phyloP scores from a whole-genome alignment of 768 basidiomycete genomes.

The Lenzites betulinus region DNA sequence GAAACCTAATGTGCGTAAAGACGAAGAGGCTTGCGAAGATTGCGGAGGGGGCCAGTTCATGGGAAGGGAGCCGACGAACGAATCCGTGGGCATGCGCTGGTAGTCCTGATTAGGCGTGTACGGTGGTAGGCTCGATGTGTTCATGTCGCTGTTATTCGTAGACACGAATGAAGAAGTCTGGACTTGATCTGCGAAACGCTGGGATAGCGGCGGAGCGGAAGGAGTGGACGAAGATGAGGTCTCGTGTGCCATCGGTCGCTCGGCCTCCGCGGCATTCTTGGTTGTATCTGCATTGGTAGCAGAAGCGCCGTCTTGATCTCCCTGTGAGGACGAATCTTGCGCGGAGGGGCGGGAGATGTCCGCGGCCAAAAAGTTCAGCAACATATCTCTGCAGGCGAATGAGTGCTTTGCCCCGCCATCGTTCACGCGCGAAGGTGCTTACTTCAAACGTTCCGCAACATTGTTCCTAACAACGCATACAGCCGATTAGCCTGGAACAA shows the following conservation, averaged over 20 bases:
- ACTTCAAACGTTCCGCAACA: slow-evolving; percentile 3
- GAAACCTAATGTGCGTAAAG: neutral
- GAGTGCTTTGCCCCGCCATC: neutral
- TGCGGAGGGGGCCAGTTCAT: neutral
- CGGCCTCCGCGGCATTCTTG: neutral
- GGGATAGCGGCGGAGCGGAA: neutral
- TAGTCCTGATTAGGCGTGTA: neutral
- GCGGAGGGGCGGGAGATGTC: neutral
- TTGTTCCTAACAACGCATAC: slow-evolving; percentile 2
- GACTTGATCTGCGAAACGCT: neutral
- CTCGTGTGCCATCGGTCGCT: no score
- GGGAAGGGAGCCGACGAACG: neutral
- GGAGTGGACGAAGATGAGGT: neutral
- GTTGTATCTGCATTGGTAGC: no score
- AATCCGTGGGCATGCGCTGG: neutral
- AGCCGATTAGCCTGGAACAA: neutral
- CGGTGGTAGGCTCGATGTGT: neutral
- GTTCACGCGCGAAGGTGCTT: no score
- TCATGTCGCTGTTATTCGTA: neutral
- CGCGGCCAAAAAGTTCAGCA: neutral
- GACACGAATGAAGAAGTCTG: neutral
- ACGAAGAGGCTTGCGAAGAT: neutral
- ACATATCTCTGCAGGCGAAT: slow-evolving; percentile 5
- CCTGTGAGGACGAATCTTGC: neutral
- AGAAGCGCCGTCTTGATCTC: no score